These are phyloP conservation scores for Mortierella sp. DNA, from an alignment of 371 early-diverging fungal genomes.

Conservation along the genomic window DNA sequence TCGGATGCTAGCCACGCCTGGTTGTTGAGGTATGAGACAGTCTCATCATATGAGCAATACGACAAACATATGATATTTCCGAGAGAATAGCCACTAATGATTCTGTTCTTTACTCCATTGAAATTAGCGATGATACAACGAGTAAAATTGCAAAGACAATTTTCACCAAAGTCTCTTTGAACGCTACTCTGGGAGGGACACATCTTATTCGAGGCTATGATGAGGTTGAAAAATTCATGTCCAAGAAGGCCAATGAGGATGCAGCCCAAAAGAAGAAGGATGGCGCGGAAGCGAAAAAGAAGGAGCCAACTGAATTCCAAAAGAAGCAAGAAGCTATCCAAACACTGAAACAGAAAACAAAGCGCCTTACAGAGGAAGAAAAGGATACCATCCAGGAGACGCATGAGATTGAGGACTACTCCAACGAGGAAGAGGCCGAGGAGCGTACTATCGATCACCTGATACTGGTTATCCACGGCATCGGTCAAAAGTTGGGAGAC, in stretches of 20 bases:
- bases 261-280: slow-evolving; percentile 58
- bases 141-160: slow-evolving; percentile 83
- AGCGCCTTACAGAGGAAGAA: slow-evolving; percentile 45
- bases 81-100: no score
- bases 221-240: slow-evolving; percentile 70
- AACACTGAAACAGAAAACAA: slow-evolving; percentile 47
- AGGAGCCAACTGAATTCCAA: slow-evolving; percentile 51
- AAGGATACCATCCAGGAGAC: slow-evolving; percentile 56
- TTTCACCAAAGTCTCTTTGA: slow-evolving; percentile 74
- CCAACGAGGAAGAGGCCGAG: slow-evolving; percentile 71
- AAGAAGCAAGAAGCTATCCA: slow-evolving; percentile 47
- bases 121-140: slow-evolving; percentile 60
- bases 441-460: slow-evolving; percentile 81
- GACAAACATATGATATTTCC: not conserved
- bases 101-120: not conserved
- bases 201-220: slow-evolving; percentile 80
- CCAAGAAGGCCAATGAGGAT: slow-evolving; percentile 51
- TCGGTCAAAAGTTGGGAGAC: slow-evolving; percentile 87
- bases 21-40: slow-evolving; percentile 68
- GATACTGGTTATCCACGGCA: slow-evolving; percentile 85
- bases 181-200: slow-evolving; percentile 76
- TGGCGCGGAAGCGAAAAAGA: slow-evolving; percentile 52
- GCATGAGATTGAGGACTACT: slow-evolving; percentile 69
- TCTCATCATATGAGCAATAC: not conserved
- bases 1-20: slow-evolving; percentile 72